Conservation (phyloP, 169 alveolate species). For the Eimeria acervulina region DNA sequence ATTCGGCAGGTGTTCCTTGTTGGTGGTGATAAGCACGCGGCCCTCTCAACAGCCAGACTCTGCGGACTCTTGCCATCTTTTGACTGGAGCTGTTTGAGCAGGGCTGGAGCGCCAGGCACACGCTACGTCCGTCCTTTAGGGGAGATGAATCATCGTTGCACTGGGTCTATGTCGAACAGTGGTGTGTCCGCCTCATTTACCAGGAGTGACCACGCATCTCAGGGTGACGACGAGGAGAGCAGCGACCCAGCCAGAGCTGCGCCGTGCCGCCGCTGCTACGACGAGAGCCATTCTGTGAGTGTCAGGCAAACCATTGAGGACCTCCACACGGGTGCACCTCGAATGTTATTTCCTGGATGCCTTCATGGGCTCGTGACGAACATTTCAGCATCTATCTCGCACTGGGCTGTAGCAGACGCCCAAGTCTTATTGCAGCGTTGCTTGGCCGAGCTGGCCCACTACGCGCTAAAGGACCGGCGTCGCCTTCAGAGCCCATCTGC, state of each 20-base stretch:
- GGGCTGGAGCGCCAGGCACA: neutral
- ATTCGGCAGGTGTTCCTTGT: slow-evolving; percentile 64
- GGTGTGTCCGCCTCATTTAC: neutral
- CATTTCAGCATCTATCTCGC: slow-evolving; percentile 56
- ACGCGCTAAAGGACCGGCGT: slow-evolving; percentile 53
- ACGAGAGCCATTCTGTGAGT: neutral
- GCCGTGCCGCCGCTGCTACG: slow-evolving; percentile 39
- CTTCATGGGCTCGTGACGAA: slow-evolving; percentile 70
- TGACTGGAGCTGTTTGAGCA: slow-evolving; percentile 41
- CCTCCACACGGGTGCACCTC: neutral
- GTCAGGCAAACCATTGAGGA: neutral
- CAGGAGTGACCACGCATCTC: neutral
- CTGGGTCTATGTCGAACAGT: neutral
- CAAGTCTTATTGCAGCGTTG: slow-evolving; percentile 37
- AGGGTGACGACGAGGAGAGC: neutral
- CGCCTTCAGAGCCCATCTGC: slow-evolving; percentile 69
- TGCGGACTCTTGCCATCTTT: slow-evolving; percentile 58
- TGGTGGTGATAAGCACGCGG: slow-evolving; percentile 57
- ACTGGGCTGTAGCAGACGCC: slow-evolving; percentile 74
- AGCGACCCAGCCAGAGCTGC: neutral
- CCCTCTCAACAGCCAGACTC: slow-evolving; percentile 48
- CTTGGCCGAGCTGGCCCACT: slow-evolving; percentile 34
- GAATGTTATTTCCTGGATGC: neutral
- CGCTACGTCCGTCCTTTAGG: slow-evolving; percentile 12
- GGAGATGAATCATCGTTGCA: neutral